Conservation (phyloP, 768 basidiomycete species). For the Erythrobasidium yunnanense region DNA sequence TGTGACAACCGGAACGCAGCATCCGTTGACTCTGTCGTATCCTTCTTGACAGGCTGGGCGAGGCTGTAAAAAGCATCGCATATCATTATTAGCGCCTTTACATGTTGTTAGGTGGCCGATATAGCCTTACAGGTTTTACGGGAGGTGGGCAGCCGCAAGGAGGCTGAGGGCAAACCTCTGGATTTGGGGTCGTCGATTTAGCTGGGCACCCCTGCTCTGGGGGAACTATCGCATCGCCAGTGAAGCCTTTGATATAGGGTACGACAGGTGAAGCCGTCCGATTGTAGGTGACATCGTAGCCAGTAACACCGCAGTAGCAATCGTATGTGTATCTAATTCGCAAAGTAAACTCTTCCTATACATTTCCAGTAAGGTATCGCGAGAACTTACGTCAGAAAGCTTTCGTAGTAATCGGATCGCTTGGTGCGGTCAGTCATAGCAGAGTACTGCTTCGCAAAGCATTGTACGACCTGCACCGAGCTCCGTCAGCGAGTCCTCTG, state of each 20-base stretch:
- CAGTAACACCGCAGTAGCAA: constrained; percentile 7
- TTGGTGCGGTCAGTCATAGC: neutral
- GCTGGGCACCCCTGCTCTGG: neutral
- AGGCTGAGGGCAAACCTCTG: neutral
- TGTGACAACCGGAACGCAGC: neutral
- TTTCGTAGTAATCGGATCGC: neutral
- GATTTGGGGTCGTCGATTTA: neutral
- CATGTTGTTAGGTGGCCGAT: neutral
- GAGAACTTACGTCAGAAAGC: constrained; percentile 2
- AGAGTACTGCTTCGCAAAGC: neutral
- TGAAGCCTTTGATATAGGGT: constrained; percentile 11
- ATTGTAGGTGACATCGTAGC: constrained; percentile 10
- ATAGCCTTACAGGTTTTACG: neutral
- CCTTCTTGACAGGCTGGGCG: neutral
- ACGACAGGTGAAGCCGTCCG: neutral
- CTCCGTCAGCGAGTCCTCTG: too few species aligned
- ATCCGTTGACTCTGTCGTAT: neutral
- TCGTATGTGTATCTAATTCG: neutral
- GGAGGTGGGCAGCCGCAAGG: neutral
- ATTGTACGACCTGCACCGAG: constrained; percentile 11
- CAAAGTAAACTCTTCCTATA: too few species aligned
- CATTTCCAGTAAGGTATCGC: too few species aligned
- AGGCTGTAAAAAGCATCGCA: neutral
- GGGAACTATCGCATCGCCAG: neutral
- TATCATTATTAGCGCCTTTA: neutral